These are phyloP conservation scores for Citrus sp. DNA, from an alignment of 345 rosid species.

Conservation along the genomic window DNA sequence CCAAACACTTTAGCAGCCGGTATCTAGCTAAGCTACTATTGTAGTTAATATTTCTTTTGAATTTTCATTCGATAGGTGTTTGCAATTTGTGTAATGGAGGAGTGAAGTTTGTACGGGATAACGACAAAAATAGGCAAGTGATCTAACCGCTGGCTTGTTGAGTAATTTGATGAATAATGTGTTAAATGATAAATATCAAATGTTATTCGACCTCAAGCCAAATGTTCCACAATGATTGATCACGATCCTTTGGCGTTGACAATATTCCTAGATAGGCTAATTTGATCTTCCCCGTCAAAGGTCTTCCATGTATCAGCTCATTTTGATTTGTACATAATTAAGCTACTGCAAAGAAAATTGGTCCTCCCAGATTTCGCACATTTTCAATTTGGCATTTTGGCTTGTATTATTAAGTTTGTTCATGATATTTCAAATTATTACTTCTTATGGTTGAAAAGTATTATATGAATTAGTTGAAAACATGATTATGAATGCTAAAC, in stretches of 20 bases:
- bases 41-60: not conserved
- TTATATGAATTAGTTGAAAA: not conserved
- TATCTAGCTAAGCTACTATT: not conserved
- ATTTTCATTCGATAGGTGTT: constrained; percentile 43
- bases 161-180: not conserved
- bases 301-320: not conserved
- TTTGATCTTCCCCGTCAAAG: too few relatives aligned
- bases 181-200: not conserved
- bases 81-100: constrained; percentile 94
- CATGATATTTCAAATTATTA: not conserved
- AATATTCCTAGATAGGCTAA: not conserved
- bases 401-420: not conserved
- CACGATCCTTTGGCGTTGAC: not conserved
- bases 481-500: not conserved
- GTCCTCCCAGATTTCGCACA: not conserved
- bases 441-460: not conserved
- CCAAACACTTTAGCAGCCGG: too few relatives aligned
- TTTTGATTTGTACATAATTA: not conserved
- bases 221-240: not conserved
- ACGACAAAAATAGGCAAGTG: constrained; percentile 63
- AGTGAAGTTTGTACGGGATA: constrained; percentile 67
- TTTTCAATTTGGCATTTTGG: not conserved
- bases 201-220: not conserved
- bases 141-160: not conserved
- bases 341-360: not conserved